These are phyloP conservation scores for Melianthus villosus DNA, from an alignment of 441 rosid genomes.

Conservation along the genomic window DNA sequence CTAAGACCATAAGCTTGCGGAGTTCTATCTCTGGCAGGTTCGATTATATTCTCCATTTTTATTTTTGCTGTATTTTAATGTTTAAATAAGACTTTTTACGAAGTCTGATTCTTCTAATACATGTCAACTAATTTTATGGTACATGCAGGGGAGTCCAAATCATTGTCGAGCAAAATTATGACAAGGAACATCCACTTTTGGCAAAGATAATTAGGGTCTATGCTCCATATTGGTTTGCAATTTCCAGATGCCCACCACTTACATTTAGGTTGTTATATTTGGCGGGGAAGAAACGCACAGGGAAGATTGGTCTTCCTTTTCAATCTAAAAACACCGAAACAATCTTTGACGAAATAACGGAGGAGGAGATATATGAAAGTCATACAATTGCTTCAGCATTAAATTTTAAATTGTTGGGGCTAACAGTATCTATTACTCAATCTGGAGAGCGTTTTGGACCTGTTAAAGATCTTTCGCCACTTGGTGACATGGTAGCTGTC, in stretches of 20 bases:
- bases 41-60: constrained; percentile 11
- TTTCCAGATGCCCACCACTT: constrained; percentile 81
- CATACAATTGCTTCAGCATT: constrained; percentile 83
- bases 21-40: constrained; percentile 92
- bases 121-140: constrained; percentile 11
- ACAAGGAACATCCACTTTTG: constrained; percentile 36
- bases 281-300: constrained; percentile 33
- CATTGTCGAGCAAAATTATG: constrained; percentile 72
- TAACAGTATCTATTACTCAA: constrained; percentile 51
- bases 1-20: constrained; percentile 63
- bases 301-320: constrained; percentile 41
- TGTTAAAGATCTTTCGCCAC: constrained; percentile 69
- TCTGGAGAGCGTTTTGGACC: constrained; percentile 56
- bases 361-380: constrained; percentile 74
- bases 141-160: constrained; percentile 66
- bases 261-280: constrained; percentile 47
- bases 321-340: constrained; percentile 30
- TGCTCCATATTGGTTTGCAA: constrained; percentile 84
- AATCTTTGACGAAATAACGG: constrained; percentile 45
- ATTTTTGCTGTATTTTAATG: constrained; percentile 4
- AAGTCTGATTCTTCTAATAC: constrained; percentile 10
- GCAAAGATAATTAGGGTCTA: constrained; percentile 63
- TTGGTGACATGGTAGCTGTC: constrained; percentile 71
- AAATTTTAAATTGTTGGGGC: constrained; percentile 59
- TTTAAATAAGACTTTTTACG: no score